phyloP scores from a whole-genome alignment of 2,329 filamentous ascomycete species.

The Xylaria arbuscula region DNA sequence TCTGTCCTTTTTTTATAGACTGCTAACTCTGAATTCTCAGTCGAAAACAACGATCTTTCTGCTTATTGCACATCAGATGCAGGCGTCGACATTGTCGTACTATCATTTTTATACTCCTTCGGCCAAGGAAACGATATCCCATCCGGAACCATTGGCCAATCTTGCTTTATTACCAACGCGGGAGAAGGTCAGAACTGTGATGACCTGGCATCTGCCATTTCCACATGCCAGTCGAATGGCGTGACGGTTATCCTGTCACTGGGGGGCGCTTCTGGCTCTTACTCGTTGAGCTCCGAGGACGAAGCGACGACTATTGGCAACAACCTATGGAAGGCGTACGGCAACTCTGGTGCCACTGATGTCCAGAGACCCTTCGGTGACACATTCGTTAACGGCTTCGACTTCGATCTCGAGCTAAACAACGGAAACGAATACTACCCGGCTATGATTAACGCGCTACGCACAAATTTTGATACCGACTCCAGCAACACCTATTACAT shows the following conservation, averaged over 20 bases:
- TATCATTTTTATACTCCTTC: conserved; percentile 57
- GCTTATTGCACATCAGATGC: conserved; percentile 53
- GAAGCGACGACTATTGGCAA: conserved; percentile 56
- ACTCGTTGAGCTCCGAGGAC: conserved; percentile 50
- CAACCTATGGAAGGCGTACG: conserved; percentile 60
- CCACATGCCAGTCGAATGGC: conserved; percentile 53
- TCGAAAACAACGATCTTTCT: conserved; percentile 53
- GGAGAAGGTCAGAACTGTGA: conserved; percentile 54
- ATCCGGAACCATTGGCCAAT: conserved; percentile 55
- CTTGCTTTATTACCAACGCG: conserved; percentile 52
- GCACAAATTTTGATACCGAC: conserved; percentile 51
- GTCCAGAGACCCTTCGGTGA: conserved; percentile 59
- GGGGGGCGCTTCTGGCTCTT: conserved; percentile 55
- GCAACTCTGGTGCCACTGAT: conserved; percentile 50
- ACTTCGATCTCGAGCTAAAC: conserved; percentile 52
- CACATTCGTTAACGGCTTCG: conserved; percentile 53
- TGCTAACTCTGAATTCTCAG: conserved; percentile 23
- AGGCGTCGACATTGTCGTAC: conserved; percentile 57
- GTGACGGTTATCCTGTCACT: conserved; percentile 60
- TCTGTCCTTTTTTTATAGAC: not conserved
- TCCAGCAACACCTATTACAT: conserved; percentile 56
- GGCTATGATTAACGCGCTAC: conserved; percentile 47
- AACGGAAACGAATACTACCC: conserved; percentile 53
- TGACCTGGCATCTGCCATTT: conserved; percentile 55
- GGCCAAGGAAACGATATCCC: conserved; percentile 53